phyloP scores from a whole-genome alignment of 2,329 filamentous ascomycete species.

The Beauveria asiatica region DNA sequence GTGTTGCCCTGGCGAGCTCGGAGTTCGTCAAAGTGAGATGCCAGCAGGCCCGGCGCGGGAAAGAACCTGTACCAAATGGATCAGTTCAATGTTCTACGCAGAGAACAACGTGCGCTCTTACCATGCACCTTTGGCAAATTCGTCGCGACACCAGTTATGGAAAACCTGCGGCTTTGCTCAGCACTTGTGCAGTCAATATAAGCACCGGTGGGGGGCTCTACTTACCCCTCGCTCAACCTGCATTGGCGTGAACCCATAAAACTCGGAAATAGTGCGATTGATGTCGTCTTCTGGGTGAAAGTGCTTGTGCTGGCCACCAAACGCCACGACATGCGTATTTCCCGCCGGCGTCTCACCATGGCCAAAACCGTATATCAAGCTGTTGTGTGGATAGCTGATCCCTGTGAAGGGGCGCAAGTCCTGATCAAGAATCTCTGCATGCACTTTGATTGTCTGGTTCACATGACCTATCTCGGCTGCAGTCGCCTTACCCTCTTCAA shows the following conservation, averaged over 20 bases:
- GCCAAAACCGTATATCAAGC: slow-evolving; percentile 33
- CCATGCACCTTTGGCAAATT: slow-evolving; percentile 37
- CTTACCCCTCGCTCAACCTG: slow-evolving; percentile 21
- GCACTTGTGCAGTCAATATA: background rate
- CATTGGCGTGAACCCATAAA: slow-evolving; percentile 26
- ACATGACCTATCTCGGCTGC: slow-evolving; percentile 33
- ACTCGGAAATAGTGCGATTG: slow-evolving; percentile 21
- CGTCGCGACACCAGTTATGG: slow-evolving; percentile 40
- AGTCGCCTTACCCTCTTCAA: slow-evolving; percentile 25
- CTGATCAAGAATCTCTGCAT: slow-evolving; percentile 32
- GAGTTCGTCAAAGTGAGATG: slow-evolving; percentile 31
- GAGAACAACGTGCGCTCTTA: slow-evolving; percentile 10
- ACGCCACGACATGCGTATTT: slow-evolving; percentile 39
- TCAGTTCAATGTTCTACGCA: background rate
- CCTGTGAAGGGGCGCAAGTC: slow-evolving; percentile 35
- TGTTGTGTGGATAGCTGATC: slow-evolving; percentile 34
- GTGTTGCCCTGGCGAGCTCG: slow-evolving; percentile 33
- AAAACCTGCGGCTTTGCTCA: slow-evolving; percentile 25
- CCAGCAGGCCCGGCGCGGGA: slow-evolving; percentile 27
- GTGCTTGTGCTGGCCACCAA: slow-evolving; percentile 34
- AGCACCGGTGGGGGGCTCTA: background rate
- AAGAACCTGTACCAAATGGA: slow-evolving; percentile 23
- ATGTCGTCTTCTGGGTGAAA: slow-evolving; percentile 35
- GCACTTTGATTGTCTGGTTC: slow-evolving; percentile 37
- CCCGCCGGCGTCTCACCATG: slow-evolving; percentile 36